A percentile compares a stretch with the other conserved stretches of the same genome.
Evolutionary conservation across 164 flowering plant species (phyloP).

Genomic region (Stephania cephalantha): DNA sequence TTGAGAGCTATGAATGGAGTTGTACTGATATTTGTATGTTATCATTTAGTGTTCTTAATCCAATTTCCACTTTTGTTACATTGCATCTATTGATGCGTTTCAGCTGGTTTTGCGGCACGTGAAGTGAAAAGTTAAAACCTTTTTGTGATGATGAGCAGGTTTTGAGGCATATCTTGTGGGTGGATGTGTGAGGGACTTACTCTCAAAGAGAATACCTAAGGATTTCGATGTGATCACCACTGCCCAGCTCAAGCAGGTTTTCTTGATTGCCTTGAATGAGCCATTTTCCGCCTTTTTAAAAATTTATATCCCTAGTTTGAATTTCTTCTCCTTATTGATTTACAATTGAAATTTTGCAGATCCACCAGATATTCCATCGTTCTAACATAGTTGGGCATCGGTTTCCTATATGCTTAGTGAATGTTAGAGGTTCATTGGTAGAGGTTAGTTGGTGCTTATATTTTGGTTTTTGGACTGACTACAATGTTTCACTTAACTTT

Average conservation of each 20-base stretch:
- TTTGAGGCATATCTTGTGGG: conserved; percentile 82
- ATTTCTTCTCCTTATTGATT: neutral
- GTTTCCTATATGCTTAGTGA: conserved; percentile 78
- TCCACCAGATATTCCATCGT: conserved; percentile 37
- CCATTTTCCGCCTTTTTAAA: neutral
- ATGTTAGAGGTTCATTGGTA: conserved; percentile 34
- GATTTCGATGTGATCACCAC: conserved; percentile 92
- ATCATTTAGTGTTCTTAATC: too few relatives aligned
- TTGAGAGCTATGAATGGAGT: neutral
- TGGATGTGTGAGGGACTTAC: conserved; percentile 92
- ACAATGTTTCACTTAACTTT: neutral
- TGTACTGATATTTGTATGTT: too few relatives aligned
- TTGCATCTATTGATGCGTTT: neutral
- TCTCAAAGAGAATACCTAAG: conserved; percentile 66
- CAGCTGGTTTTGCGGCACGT: neutral
- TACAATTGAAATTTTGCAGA: conserved; percentile 29
- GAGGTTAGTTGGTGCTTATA: conserved; percentile 51
- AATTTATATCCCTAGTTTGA: neutral
- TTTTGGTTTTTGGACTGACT: neutral
- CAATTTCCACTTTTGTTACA: neutral
- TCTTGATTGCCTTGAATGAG: neutral
- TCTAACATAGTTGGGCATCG: conserved; percentile 52
- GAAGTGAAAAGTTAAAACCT: too few relatives aligned
- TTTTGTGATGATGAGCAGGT: conserved; percentile 32
- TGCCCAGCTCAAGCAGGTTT: conserved; percentile 68